Base-by-base conservation (phyloP, 2,329 filamentous ascomycete species). In the Cytospora chrysosperma region DNA sequence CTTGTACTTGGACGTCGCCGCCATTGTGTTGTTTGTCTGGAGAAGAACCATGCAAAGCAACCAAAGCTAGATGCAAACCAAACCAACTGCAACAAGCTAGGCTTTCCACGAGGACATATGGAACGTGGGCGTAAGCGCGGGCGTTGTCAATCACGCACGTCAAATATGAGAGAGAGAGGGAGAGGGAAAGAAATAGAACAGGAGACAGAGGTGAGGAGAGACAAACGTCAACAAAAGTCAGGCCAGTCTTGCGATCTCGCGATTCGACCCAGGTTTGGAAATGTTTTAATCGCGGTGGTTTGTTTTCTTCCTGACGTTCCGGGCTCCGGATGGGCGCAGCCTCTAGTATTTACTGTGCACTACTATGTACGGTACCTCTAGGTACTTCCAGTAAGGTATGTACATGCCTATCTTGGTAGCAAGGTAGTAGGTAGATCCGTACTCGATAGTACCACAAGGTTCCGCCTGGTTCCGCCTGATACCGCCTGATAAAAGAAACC, bases 1-100 rank as follows among this genome's bases (percentile, higher is more conserved):
- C 76, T 88, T 89, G 77, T 85, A 88, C 69, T 78, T 82, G 63
- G 74, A 70, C 66, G 77, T 30, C 21, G 64, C 75, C 80, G 64
- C 75, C 80, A 82, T 82, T 55, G 61, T 60, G 62, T 59, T 60
- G 62, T 60, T 55, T 32, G 32, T 24, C 12, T 47, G 21, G n/a
- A 24, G 8, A 47, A 24, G n/a, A 24, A 47, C n/a, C 43, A 47
- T 54, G 4, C 24, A 30, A 21, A 28, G 24, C 12, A 54, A 34
- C 17, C 10, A 19, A 30, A 28, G 21, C 21, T n/a, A 64, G 65
- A 63, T 62, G 62, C 67, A 65, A n/a, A n/a, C n/a, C n/a, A n/a
- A n/a, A 67, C 66, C 56, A 60, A 65, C 28, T 28, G 54, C 17
- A 37, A 26, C 4, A 34, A 19, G 28, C 26, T 17, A 21, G 40